A percentile compares a stretch with the other conserved stretches of the same genome.
These are phyloP conservation scores for Fusarium sp. DNA, from an alignment of 2,329 filamentous ascomycete species.

Conservation along the genomic window DNA sequence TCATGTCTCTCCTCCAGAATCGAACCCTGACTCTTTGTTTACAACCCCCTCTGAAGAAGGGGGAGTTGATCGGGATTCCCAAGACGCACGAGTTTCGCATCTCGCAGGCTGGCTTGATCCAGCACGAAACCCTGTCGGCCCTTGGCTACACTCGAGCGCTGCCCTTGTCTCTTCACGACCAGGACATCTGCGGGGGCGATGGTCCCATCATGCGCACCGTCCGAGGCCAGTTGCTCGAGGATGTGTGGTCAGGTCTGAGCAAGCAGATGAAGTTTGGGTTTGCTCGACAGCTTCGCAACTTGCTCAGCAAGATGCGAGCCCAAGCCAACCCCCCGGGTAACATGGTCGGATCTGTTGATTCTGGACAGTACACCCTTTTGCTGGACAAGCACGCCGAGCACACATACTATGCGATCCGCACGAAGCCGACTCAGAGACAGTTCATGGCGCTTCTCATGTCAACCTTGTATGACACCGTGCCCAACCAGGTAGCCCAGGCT, in stretches of 20 bases:
- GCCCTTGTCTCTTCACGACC: constrained; percentile 17
- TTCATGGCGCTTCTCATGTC: constrained; percentile 43
- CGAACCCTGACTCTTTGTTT: constrained; percentile 25
- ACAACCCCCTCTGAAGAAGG: background rate
- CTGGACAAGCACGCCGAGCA: constrained; percentile 42
- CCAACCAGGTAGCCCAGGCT: constrained; percentile 32
- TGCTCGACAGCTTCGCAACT: constrained; percentile 41
- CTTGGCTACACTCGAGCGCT: constrained; percentile 19
- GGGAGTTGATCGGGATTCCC: background rate
- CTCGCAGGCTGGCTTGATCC: constrained; percentile 34
- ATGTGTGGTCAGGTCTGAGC: constrained; percentile 40
- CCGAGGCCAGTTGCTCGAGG: constrained; percentile 43
- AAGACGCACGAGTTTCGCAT: constrained; percentile 26
- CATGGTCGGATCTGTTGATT: constrained; percentile 33
- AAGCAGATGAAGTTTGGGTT: constrained; percentile 37
- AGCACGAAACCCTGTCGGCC: constrained; percentile 26
- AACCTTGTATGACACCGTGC: constrained; percentile 40
- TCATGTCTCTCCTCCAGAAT: constrained; percentile 28
- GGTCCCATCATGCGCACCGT: constrained; percentile 18
- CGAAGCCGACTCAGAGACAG: constrained; percentile 15
- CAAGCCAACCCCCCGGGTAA: background rate
- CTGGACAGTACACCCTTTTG: constrained; percentile 37
- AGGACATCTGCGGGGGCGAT: constrained; percentile 1
- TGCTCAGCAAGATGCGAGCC: constrained; percentile 39
- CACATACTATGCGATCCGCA: constrained; percentile 44